Evolutionary conservation across 2,329 filamentous ascomycete genomes (phyloP).

Genomic region (Lachnellula arida): DNA sequence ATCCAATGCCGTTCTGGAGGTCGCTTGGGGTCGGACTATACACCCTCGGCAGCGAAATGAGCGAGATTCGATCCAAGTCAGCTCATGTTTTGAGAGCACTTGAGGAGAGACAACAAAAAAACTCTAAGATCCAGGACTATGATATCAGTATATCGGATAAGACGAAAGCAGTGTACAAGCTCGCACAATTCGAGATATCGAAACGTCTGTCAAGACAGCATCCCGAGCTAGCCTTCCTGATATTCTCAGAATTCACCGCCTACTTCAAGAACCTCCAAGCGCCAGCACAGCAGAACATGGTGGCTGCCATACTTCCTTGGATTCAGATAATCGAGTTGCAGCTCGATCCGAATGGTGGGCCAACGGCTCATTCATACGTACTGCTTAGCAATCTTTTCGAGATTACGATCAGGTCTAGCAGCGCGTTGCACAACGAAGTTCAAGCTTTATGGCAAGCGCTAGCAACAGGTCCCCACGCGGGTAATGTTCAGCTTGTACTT

Average conservation of each 20-base stretch:
- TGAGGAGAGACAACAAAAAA: conserved; percentile 78
- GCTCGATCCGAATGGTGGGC: conserved; percentile 84
- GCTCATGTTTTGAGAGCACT: conserved; percentile 73
- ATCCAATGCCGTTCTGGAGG: conserved; percentile 85
- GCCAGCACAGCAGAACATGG: conserved; percentile 84
- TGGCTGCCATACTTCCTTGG: conserved; percentile 93
- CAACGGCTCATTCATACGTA: conserved; percentile 89
- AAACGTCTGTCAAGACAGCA: conserved; percentile 85
- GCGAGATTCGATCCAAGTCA: conserved; percentile 83
- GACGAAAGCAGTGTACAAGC: conserved; percentile 95
- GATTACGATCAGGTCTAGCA: conserved; percentile 90
- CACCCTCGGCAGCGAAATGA: conserved; percentile 87
- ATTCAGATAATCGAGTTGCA: conserved; percentile 91
- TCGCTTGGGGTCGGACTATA: conserved; percentile 83
- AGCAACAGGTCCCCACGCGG: conserved; percentile 84
- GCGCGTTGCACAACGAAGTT: conserved; percentile 88
- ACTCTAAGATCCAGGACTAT: conserved; percentile 90
- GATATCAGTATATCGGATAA: conserved; percentile 99
- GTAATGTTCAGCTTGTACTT: conserved; percentile 89
- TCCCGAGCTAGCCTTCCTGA: conserved; percentile 80
- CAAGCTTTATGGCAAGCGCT: conserved; percentile 96
- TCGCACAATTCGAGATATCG: conserved; percentile 95
- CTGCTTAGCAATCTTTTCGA: conserved; percentile 91
- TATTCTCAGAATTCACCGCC: conserved; percentile 92
- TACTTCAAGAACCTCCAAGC: conserved; percentile 87